phyloP scores from a whole-genome alignment of 2,329 filamentous ascomycete species.

The Stagonosporopsis cucurbitacearum region DNA sequence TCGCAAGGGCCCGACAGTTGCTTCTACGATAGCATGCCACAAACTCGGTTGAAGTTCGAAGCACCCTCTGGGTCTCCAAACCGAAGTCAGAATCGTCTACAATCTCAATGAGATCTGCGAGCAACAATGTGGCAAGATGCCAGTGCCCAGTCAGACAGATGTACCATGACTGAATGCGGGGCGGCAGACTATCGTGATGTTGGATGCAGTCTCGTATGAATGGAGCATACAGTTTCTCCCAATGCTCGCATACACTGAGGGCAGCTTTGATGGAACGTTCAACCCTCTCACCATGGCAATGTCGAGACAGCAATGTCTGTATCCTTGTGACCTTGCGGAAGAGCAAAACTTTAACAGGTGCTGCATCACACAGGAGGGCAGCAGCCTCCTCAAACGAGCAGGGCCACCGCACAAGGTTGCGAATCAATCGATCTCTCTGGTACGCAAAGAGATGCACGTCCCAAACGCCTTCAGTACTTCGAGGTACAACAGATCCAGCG shows the following conservation, averaged over 20 bases:
- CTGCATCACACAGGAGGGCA: slow-evolving; percentile 58
- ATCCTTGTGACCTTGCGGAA: slow-evolving; percentile 64
- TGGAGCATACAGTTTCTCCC: slow-evolving; percentile 59
- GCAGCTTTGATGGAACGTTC: slow-evolving; percentile 59
- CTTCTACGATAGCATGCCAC: slow-evolving; percentile 51
- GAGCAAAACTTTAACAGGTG: slow-evolving; percentile 65
- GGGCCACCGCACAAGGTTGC: slow-evolving; percentile 56
- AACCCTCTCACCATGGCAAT: slow-evolving; percentile 47
- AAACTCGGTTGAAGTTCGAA: slow-evolving; percentile 42
- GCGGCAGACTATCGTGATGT: slow-evolving; percentile 58
- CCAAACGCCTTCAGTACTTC: slow-evolving; percentile 42
- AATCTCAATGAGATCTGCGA: slow-evolving; percentile 61
- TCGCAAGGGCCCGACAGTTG: slow-evolving; percentile 57
- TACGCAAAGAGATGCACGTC: slow-evolving; percentile 49
- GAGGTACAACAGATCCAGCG: neutral
- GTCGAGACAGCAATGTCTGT: slow-evolving; percentile 58
- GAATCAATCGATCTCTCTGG: slow-evolving; percentile 27
- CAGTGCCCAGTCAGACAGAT: slow-evolving; percentile 64
- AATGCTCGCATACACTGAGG: slow-evolving; percentile 61
- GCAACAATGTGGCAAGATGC: slow-evolving; percentile 62
- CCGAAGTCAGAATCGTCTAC: slow-evolving; percentile 53
- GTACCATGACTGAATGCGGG: slow-evolving; percentile 66
- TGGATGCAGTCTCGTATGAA: slow-evolving; percentile 61
- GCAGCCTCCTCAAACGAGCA: slow-evolving; percentile 62
- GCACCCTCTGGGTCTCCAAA: slow-evolving; percentile 28